Evolutionary conservation across 306 rosid genomes (phyloP).

Genomic region (Casuarina glauca): DNA sequence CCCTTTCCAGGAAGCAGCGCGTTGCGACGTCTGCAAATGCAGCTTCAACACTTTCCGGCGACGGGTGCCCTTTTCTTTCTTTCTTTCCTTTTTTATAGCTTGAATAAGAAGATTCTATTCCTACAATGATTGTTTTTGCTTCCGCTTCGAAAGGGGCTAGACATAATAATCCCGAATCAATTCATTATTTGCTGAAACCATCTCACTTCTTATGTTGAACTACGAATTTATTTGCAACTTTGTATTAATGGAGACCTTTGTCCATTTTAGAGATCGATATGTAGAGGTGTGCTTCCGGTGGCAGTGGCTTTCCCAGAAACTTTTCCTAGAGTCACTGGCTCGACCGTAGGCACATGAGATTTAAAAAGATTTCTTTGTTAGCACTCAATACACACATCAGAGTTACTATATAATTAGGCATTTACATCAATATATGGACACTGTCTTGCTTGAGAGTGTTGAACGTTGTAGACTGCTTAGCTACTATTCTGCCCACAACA

Average conservation of each 20-base stretch:
- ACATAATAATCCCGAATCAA: neutral
- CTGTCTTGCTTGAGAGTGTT: too few species aligned
- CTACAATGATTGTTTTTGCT: neutral
- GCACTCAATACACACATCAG: neutral
- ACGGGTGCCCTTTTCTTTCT: constrained; percentile 48
- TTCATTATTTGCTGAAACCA: too few species aligned
- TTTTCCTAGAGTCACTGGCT: too few species aligned
- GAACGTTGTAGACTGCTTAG: too few species aligned
- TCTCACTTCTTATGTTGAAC: too few species aligned
- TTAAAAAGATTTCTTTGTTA: neutral
- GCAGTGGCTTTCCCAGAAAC: too few species aligned
- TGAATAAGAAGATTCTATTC: neutral
- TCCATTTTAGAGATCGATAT: too few species aligned
- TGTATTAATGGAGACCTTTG: too few species aligned
- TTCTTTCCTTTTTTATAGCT: too few species aligned
- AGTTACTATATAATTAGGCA: neutral
- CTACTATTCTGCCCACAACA: neutral
- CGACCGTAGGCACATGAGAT: neutral
- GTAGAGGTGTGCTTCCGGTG: too few species aligned
- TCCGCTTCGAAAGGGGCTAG: neutral
- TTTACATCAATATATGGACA: neutral
- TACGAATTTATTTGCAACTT: too few species aligned
- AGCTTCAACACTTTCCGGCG: constrained; percentile 92
- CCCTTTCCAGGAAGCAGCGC: constrained; percentile 80
- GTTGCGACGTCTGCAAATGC: constrained; percentile 96